Conservation (phyloP, 192 early-diverging fungal species). For the Phlyctochytrium arcticum region DNA sequence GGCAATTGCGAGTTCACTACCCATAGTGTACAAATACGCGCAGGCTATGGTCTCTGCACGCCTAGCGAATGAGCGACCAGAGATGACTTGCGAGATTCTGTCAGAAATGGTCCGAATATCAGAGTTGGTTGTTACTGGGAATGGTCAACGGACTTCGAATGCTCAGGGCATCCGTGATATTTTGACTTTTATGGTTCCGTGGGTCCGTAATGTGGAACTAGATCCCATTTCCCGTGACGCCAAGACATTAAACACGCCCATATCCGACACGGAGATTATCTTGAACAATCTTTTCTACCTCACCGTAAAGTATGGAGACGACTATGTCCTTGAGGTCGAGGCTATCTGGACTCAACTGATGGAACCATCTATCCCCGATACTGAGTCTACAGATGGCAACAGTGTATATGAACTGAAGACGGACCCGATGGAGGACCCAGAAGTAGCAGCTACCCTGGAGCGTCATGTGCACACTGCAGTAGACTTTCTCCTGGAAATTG, state of each 20-base stretch:
- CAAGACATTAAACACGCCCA: background rate
- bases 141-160: slow-evolving; percentile 16
- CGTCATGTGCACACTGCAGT: slow-evolving; percentile 48
- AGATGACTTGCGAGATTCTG: slow-evolving; percentile 65
- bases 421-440: background rate
- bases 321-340: slow-evolving; percentile 71
- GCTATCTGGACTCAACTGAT: slow-evolving; percentile 73
- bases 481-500: slow-evolving; percentile 67
- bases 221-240: background rate
- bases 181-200: slow-evolving; percentile 71
- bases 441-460: slow-evolving; percentile 1
- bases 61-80: slow-evolving; percentile 59
- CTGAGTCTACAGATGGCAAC: slow-evolving; percentile 8
- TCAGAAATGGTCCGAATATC: slow-evolving; percentile 73
- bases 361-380: slow-evolving; percentile 29
- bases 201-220: slow-evolving; percentile 75
- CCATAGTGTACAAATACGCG: slow-evolving; percentile 74
- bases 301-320: slow-evolving; percentile 76
- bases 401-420: background rate
- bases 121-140: slow-evolving; percentile 37
- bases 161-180: slow-evolving; percentile 62
- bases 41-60: slow-evolving; percentile 66
- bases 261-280: slow-evolving; percentile 37
- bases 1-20: slow-evolving; percentile 64
- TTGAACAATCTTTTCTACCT: slow-evolving; percentile 78